These are phyloP conservation scores for Aegilops speltoides DNA, from an alignment of 176 grass and related monocot species.

Conservation along the genomic window DNA sequence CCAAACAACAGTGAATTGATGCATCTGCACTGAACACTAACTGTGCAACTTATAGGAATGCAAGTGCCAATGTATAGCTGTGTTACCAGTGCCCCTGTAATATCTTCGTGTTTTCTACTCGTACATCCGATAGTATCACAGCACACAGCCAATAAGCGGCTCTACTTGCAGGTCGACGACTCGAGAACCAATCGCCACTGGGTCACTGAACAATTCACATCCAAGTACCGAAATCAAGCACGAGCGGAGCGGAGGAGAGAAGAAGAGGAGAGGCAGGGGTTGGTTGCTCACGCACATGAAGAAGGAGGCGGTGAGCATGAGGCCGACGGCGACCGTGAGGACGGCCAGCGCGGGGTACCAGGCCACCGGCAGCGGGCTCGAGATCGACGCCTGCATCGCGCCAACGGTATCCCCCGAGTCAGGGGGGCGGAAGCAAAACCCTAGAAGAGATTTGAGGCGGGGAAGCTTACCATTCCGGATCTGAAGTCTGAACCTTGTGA, in stretches of 20 bases:
- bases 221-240: background rate
- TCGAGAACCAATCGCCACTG: background rate
- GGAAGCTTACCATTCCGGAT: conserved; percentile 22
- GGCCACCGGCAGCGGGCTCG: conserved; percentile 72
- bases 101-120: background rate
- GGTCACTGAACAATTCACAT: background rate
- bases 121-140: background rate
- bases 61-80: background rate
- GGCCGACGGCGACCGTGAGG: conserved; percentile 58
- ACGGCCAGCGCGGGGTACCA: conserved; percentile 76
- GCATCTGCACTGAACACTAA: background rate
- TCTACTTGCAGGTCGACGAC: background rate
- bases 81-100: background rate
- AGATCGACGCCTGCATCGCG: conserved; percentile 61
- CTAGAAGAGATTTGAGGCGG: background rate
- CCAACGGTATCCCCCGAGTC: background rate
- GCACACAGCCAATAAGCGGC: background rate
- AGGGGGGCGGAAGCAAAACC: background rate
- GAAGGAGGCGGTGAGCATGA: conserved; percentile 79
- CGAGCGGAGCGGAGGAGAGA: background rate
- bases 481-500: background rate
- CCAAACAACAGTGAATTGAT: background rate
- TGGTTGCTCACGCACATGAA: conserved; percentile 59
- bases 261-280: background rate
- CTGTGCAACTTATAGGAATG: background rate